A percentile compares a stretch with the other conserved stretches of the same genome.
phyloP scores from a whole-genome alignment of 768 basidiomycete genomes.

The Boletus pseudo-olivaceus region DNA sequence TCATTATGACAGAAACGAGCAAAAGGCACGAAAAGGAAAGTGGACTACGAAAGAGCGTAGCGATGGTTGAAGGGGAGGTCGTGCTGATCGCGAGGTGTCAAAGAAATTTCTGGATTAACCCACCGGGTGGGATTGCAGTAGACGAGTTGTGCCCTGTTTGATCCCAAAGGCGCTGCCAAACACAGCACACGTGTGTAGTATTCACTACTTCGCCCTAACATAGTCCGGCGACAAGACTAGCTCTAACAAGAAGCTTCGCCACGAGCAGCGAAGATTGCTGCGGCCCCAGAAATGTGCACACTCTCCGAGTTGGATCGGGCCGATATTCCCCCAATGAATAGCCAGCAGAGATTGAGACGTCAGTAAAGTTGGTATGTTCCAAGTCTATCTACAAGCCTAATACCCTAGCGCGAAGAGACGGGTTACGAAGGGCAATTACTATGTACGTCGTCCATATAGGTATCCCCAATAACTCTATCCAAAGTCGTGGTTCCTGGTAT shows the following conservation, averaged over 20 bases:
- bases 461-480: not conserved
- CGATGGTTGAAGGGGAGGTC: not conserved
- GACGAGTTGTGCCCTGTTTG: slow-evolving; percentile 22
- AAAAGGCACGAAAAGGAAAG: not conserved
- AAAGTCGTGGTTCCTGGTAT: not conserved
- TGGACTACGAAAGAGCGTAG: not conserved
- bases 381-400: not conserved
- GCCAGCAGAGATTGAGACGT: no score
- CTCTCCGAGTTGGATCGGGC: no score
- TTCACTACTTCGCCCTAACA: not conserved
- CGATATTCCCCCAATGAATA: not conserved
- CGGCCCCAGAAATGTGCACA: no score
- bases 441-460: not conserved
- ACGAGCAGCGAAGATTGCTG: not conserved
- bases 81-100: not conserved
- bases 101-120: not conserved
- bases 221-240: no score
- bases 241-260: not conserved
- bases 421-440: not conserved
- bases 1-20: slow-evolving; percentile 3
- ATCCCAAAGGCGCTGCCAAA: slow-evolving; percentile 3
- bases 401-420: not conserved
- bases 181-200: not conserved
- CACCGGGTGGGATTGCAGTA: not conserved
- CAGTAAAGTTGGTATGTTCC: not conserved